Conservation (phyloP, 2,329 filamentous ascomycete species). For the Cryphonectria nitschkei region DNA sequence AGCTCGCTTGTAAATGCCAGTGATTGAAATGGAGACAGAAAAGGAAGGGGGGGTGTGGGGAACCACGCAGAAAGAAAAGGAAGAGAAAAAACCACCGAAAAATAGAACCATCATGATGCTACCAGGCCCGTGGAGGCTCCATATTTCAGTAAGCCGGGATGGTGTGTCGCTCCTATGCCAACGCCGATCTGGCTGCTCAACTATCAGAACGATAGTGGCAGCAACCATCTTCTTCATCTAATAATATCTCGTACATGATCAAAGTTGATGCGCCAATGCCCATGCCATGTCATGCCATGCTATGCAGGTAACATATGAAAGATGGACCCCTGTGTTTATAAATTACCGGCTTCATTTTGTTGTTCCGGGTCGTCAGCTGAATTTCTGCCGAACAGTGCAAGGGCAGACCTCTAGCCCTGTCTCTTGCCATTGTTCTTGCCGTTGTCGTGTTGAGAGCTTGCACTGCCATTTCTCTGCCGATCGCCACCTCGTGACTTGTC, state of each 20-base stretch:
- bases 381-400: background rate
- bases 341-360: background rate
- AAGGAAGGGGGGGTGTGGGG: background rate
- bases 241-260: background rate
- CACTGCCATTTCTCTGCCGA: slow-evolving; percentile 18
- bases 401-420: slow-evolving; percentile 1
- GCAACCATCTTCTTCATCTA: background rate
- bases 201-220: background rate
- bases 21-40: background rate
- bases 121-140: slow-evolving; percentile 5
- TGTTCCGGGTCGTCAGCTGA: background rate
- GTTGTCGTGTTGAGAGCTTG: slow-evolving; percentile 11
- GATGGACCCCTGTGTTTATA: background rate
- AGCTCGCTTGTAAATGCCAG: slow-evolving; percentile 7
- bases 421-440: slow-evolving; percentile 8
- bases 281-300: slow-evolving; percentile 6
- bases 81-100: background rate
- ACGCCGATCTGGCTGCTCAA: background rate
- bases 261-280: background rate
- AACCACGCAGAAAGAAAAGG: background rate
- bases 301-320: background rate
- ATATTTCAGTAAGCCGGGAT: background rate
- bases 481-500: slow-evolving; percentile 47
- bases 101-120: background rate
- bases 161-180: slow-evolving; percentile 5